A percentile compares a stretch with the other conserved stretches of the same genome.
Conservation (phyloP, 2,329 filamentous ascomycete genomes). For the Calonectria naviculata region DNA sequence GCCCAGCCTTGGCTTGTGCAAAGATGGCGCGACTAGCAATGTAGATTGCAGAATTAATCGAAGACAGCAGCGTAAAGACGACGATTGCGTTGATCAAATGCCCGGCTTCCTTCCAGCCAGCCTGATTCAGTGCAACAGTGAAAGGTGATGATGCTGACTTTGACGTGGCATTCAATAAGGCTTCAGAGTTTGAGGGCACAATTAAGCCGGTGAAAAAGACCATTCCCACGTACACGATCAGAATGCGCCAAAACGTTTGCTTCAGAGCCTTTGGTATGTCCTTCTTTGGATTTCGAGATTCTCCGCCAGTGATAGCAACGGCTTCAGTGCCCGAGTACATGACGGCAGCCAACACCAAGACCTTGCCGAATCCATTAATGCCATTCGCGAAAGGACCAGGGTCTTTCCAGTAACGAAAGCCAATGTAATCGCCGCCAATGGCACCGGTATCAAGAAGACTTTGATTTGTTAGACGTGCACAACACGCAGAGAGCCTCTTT, state of each 20-base stretch:
- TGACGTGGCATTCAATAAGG: not conserved
- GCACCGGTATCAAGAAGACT: slow-evolving; percentile 11
- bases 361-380: slow-evolving; percentile 26
- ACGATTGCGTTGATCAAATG: slow-evolving; percentile 16
- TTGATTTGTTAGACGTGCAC: not conserved
- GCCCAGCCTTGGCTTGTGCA: slow-evolving; percentile 6
- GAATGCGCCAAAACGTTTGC: slow-evolving; percentile 15
- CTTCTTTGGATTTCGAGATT: slow-evolving; percentile 14
- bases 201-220: slow-evolving; percentile 13
- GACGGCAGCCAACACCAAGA: slow-evolving; percentile 21
- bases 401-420: slow-evolving; percentile 13
- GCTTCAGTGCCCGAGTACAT: slow-evolving; percentile 28
- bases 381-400: slow-evolving; percentile 15
- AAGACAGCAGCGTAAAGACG: slow-evolving; percentile 2
- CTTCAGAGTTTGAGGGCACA: slow-evolving; percentile 9
- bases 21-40: slow-evolving; percentile 8
- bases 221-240: slow-evolving; percentile 15
- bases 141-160: slow-evolving; percentile 15
- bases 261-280: slow-evolving; percentile 15
- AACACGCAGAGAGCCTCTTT: not conserved
- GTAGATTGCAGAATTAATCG: slow-evolving; percentile 10
- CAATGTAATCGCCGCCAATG: slow-evolving; percentile 14
- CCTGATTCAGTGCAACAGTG: slow-evolving; percentile 7
- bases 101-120: slow-evolving; percentile 19
- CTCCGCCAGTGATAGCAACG: slow-evolving; percentile 12